Conservation (phyloP, 2,329 filamentous ascomycete genomes). For the Colletotrichum lentis region DNA sequence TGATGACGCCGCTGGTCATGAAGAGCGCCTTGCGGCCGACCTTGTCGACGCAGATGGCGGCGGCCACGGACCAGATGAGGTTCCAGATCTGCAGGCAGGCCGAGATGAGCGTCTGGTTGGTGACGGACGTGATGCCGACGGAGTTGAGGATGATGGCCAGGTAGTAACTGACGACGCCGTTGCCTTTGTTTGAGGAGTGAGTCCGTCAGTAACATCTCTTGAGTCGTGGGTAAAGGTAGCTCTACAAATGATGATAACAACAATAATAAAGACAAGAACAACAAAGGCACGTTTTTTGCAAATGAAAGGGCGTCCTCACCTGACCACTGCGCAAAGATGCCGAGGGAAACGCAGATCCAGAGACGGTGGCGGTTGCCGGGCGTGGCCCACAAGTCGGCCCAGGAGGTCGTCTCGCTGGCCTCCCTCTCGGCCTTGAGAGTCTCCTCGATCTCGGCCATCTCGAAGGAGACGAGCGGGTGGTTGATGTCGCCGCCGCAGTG, state of each 20-base stretch:
- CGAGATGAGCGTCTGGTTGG: constrained; percentile 50
- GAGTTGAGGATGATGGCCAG: constrained; percentile 47
- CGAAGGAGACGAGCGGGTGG: constrained; percentile 37
- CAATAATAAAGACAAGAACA: no score
- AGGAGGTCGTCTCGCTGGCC: constrained; percentile 7
- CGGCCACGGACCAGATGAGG: constrained; percentile 21
- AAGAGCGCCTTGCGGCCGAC: neutral
- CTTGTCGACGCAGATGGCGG: constrained; percentile 22
- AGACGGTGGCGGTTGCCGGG: constrained; percentile 44
- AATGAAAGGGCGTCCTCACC: constrained; percentile 22
- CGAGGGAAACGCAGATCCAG: constrained; percentile 44
- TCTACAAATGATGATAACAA: no score
- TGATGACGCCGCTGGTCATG: constrained; percentile 12
- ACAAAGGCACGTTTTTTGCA: no score
- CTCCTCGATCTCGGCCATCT: constrained; percentile 41
- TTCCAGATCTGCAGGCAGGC: constrained; percentile 33
- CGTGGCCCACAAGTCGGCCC: constrained; percentile 38
- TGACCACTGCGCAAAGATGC: constrained; percentile 44
- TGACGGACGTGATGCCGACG: constrained; percentile 43
- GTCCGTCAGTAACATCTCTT: no score
- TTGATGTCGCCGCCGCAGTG: constrained; percentile 43
- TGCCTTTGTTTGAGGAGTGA: constrained; percentile 47
- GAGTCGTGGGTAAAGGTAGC: constrained; percentile 37
- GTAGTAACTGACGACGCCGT: constrained; percentile 62
- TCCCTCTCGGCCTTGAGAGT: constrained; percentile 39